Evolutionary conservation across 768 basidiomycete genomes (phyloP).

Genomic region (Mycena amicta): DNA sequence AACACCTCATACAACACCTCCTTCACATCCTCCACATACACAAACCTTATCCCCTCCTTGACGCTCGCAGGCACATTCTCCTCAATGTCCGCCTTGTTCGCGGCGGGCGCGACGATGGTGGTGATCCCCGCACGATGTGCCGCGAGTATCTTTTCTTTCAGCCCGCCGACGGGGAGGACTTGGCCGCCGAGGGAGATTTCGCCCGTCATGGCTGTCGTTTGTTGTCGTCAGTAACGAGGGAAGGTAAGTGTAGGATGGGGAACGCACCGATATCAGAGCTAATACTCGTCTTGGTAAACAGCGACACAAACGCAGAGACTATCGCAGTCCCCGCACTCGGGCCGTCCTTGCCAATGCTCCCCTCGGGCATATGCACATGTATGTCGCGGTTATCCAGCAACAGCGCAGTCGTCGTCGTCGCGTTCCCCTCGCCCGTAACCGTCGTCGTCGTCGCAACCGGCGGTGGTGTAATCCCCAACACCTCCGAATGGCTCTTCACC

Average conservation of each 20-base stretch:
- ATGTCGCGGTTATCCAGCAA: conserved; percentile 84
- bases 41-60: conserved; percentile 91
- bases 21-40: conserved; percentile 91
- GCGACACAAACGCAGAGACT: conserved; percentile 84
- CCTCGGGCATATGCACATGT: conserved; percentile 97
- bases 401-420: neutral
- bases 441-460: conserved; percentile 28
- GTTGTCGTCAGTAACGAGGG: no score
- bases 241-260: no score
- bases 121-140: conserved; percentile 97
- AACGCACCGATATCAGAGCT: conserved; percentile 87
- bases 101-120: conserved; percentile 83
- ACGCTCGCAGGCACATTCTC: conserved; percentile 97
- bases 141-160: conserved; percentile 96
- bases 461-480: conserved; percentile 80
- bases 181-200: conserved; percentile 97
- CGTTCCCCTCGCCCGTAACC: neutral
- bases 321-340: conserved; percentile 97
- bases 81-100: conserved; percentile 92
- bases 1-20: conserved; percentile 92
- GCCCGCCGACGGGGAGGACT: conserved; percentile 92
- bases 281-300: conserved; percentile 85
- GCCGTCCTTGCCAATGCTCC: conserved; percentile 91
- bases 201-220: conserved; percentile 92
- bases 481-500: conserved; percentile 89